Base-by-base conservation (phyloP, 108 stramenopile genomes). In the Cyclotella kingstonii region DNA sequence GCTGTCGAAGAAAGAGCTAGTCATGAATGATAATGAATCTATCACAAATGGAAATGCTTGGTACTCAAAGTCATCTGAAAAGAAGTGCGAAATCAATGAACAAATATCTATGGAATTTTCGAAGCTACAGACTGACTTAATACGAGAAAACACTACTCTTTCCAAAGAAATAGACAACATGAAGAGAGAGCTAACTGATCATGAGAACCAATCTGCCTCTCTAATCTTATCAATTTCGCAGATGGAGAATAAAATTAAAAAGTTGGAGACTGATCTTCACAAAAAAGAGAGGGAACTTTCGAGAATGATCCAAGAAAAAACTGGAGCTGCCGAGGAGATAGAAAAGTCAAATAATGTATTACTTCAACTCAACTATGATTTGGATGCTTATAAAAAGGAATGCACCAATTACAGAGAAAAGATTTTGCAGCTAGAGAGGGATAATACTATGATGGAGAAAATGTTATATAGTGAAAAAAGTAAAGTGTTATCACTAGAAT, bases 331-430 rank as follows among this genome's bases (percentile, higher is more conserved):
- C 17, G 21, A 29, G 26, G 50, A 31, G 34, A 34, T 62, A 18
- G 60, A 33, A n/a, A 53, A 51, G 34, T 46, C 51, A 15, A 46
- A 54, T 38, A 34, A 54, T 38, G 43, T 40, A 5, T 30, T 35
- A 34, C 17, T 30, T 6, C 70, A 72, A 43, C 41, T 72, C 25
- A n/a, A 49, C 11, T 44, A 45, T 12, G 58, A 73, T 34, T 51
- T 73, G 33, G 72, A 73, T 6, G 35, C 55, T 18, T 73, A 73
- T 36, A 73, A 73, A 19, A 42, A 43, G 1, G 72, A 73, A 54
- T 73, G 72, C 29, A 50, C 72, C 2, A 45, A 57, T 35, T 58
- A 73, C 23, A 56, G 72, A 7, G 51, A 60, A 19, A 56, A 63
- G n/a, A 42, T 73, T 8, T 43, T 73, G 29, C 57, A 73, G 15